Conservation (phyloP, 2,329 filamentous ascomycete genomes). For the Ciborinia camelliae region DNA sequence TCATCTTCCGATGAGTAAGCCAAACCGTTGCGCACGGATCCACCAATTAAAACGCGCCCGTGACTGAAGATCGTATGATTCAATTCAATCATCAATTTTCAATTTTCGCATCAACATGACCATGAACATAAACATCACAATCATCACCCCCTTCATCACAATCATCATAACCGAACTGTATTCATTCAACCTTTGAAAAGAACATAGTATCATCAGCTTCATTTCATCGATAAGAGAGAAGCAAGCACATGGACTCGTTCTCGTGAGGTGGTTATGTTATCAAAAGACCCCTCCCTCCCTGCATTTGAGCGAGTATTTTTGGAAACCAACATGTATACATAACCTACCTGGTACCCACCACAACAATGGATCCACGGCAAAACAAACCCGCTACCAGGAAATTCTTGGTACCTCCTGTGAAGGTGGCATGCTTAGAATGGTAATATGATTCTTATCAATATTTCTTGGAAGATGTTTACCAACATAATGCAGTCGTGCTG, state of each 20-base stretch:
- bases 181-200: not conserved
- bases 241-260: too few species aligned
- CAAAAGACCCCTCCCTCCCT: not conserved
- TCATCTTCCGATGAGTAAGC: not conserved
- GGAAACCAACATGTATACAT: conserved; percentile 1
- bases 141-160: not conserved
- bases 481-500: conserved; percentile 41
- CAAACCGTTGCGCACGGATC: not conserved
- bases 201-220: not conserved
- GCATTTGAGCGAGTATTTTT: not conserved
- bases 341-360: conserved; percentile 12
- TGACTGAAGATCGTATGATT: too few species aligned
- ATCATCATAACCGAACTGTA: not conserved
- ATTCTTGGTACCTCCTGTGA: conserved; percentile 44
- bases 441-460: conserved; percentile 33
- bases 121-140: too few species aligned
- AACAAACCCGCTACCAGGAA: conserved; percentile 30
- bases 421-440: conserved; percentile 50
- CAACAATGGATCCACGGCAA: not conserved
- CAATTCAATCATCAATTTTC: too few species aligned
- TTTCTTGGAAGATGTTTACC: not conserved
- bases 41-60: too few species aligned
- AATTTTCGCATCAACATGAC: not conserved
- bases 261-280: too few species aligned
- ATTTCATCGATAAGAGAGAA: too few species aligned